Percentiles rank a stretch among this genome's conserved stretches.
These are phyloP conservation scores for Trapa incisa DNA, from an alignment of 345 rosid species.

Conservation along the genomic window DNA sequence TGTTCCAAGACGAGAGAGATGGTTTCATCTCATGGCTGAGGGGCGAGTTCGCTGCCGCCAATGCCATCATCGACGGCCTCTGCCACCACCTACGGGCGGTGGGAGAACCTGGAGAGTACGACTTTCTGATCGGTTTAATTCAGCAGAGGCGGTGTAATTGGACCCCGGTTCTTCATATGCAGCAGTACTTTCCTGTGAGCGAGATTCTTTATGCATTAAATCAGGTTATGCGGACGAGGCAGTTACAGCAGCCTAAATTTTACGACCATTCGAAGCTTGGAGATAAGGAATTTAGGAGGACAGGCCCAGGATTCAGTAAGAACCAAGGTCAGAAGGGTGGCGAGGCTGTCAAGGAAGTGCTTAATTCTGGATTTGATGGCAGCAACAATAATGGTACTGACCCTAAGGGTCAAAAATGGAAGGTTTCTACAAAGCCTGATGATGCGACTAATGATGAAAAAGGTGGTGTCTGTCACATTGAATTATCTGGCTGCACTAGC, in stretches of 20 bases:
- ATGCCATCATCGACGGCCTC: constrained; percentile 70
- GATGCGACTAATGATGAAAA: constrained; percentile 40
- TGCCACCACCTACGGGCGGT: constrained; percentile 50
- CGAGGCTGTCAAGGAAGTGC: constrained; percentile 27
- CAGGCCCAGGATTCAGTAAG: constrained; percentile 27
- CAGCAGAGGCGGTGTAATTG: constrained; percentile 73
- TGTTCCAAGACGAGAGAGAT: constrained; percentile 71
- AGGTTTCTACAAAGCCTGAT: constrained; percentile 22
- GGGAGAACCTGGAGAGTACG: constrained; percentile 72
- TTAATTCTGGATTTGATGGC: constrained; percentile 20
- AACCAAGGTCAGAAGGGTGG: constrained; percentile 27
- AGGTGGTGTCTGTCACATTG: constrained; percentile 29
- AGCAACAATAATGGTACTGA: constrained; percentile 18
- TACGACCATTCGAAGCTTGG: constrained; percentile 19
- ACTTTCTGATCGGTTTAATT: constrained; percentile 34
- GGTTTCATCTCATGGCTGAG: constrained; percentile 76
- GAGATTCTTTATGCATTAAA: constrained; percentile 53
- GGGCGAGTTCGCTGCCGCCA: constrained; percentile 88
- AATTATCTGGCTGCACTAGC: not conserved
- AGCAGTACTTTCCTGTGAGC: constrained; percentile 52
- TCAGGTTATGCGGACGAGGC: constrained; percentile 50
- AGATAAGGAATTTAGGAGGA: constrained; percentile 47
- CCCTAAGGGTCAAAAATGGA: constrained; percentile 22
- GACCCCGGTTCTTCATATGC: constrained; percentile 69
- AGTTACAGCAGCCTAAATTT: constrained; percentile 16